Conservation (phyloP, 176 grass and related monocot genomes). For the Oryza australiensis region DNA sequence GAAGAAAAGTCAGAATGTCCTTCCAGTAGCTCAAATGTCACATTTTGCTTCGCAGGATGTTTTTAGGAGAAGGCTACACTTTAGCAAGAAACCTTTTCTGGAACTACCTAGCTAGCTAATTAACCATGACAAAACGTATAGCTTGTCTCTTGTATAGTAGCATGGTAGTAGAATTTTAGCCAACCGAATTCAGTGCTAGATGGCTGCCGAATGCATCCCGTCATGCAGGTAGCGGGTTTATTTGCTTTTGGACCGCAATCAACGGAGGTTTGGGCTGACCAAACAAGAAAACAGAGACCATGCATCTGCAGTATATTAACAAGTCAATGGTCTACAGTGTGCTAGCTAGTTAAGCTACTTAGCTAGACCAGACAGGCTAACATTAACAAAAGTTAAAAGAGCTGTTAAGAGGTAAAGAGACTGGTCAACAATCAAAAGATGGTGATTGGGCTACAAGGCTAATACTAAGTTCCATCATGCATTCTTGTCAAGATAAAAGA, state of each 20-base stretch:
- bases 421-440: background rate
- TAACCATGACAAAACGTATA: background rate
- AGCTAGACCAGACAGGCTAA: background rate
- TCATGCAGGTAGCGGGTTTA: too few relatives aligned
- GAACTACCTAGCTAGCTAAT: background rate
- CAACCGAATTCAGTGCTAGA: background rate
- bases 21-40: background rate
- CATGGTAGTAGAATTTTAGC: background rate
- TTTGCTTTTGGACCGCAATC: background rate
- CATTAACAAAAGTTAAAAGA: background rate
- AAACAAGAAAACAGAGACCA: background rate
- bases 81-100: background rate
- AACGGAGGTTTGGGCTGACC: background rate
- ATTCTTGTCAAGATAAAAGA: background rate
- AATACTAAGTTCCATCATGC: background rate
- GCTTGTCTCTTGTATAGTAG: background rate
- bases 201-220: too few relatives aligned
- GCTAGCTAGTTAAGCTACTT: background rate
- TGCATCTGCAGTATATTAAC: background rate
- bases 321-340: background rate
- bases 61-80: background rate
- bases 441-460: background rate
- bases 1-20: background rate
- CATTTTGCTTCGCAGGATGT: background rate
- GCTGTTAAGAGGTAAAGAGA: background rate